These are phyloP conservation scores for Metschnikowia cerradonensis DNA, from an alignment of 805 yeast species.

Conservation along the genomic window DNA sequence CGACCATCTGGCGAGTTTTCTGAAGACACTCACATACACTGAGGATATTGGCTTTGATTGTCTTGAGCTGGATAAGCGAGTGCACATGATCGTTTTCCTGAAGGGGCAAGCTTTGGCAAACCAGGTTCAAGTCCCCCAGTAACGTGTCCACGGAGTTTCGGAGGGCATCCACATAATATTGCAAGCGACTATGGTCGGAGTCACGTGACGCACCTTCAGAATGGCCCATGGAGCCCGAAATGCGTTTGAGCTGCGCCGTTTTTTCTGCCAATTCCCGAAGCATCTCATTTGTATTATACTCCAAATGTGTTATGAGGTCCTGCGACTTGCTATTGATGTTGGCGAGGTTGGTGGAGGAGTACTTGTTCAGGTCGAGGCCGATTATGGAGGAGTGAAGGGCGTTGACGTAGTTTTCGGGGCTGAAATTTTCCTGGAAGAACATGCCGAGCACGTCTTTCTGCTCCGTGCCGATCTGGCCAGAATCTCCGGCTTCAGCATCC, in stretches of 20 bases:
- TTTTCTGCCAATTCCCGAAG: constrained; percentile 51
- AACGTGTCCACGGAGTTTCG: constrained; percentile 55
- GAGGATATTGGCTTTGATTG: constrained; percentile 42
- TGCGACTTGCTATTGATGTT: constrained; percentile 47
- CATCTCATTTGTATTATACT: constrained; percentile 58
- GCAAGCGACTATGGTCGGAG: constrained; percentile 50
- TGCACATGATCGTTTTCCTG: constrained; percentile 16
- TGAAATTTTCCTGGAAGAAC: constrained; percentile 66
- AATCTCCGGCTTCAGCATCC: not conserved
- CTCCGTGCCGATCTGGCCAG: not conserved
- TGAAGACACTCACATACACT: constrained; percentile 45
- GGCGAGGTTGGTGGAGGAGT: constrained; percentile 33
- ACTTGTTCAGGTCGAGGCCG: constrained; percentile 15
- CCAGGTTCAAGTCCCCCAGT: constrained; percentile 23
- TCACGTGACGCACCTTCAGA: constrained; percentile 8
- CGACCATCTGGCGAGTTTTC: constrained; percentile 16
- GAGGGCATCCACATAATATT: constrained; percentile 61
- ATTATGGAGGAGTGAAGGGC: constrained; percentile 48
- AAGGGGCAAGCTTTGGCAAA: constrained; percentile 4
- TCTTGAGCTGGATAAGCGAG: constrained; percentile 42
- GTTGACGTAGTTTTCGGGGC: constrained; percentile 62
- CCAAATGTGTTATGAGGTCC: constrained; percentile 53
- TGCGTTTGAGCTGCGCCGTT: constrained; percentile 44
- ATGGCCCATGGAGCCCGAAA: constrained; percentile 46
- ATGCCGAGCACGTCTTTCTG: constrained; percentile 48